phyloP scores from a whole-genome alignment of 345 rosid genomes.

The Turritis glabra region DNA sequence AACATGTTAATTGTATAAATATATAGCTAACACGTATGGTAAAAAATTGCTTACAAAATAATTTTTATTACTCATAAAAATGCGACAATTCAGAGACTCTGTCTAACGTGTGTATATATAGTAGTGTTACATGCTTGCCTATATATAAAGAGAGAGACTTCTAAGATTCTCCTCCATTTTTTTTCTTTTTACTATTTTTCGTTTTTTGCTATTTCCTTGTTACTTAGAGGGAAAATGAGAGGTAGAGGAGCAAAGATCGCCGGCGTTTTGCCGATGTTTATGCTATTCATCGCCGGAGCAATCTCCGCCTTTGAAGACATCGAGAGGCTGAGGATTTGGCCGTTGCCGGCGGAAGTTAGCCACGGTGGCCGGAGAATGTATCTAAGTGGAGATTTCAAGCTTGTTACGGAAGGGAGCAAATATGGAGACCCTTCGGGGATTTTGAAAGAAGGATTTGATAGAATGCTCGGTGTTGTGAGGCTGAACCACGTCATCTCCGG shows the following conservation, averaged over 20 bases:
- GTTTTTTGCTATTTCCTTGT: conserved; percentile 1
- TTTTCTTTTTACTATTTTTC: background rate
- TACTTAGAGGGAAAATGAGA: conserved; percentile 25
- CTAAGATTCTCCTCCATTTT: conserved; percentile 19
- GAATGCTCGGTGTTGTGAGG: conserved; percentile 50
- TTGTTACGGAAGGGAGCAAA: conserved; percentile 39
- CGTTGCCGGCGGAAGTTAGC: conserved; percentile 50
- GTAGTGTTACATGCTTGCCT: background rate
- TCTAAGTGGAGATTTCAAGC: conserved; percentile 43
- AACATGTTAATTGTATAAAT: background rate
- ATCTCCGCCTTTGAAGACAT: conserved; percentile 34
- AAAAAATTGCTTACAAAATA: too few species aligned
- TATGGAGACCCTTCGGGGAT: conserved; percentile 46
- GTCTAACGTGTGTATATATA: background rate
- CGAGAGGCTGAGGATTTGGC: conserved; percentile 52
- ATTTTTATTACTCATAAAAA: background rate
- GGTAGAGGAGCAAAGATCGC: conserved; percentile 27
- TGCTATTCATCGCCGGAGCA: conserved; percentile 32
- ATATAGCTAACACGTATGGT: too few species aligned
- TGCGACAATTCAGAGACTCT: background rate
- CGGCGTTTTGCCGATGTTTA: conserved; percentile 23
- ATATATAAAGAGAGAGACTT: conserved; percentile 18
- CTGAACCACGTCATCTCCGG: conserved; percentile 44
- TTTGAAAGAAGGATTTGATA: conserved; percentile 55
- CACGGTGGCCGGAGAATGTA: conserved; percentile 43